Evolutionary conservation across 2,329 filamentous ascomycete species (phyloP).

Genomic region (Camillea tinctor): DNA sequence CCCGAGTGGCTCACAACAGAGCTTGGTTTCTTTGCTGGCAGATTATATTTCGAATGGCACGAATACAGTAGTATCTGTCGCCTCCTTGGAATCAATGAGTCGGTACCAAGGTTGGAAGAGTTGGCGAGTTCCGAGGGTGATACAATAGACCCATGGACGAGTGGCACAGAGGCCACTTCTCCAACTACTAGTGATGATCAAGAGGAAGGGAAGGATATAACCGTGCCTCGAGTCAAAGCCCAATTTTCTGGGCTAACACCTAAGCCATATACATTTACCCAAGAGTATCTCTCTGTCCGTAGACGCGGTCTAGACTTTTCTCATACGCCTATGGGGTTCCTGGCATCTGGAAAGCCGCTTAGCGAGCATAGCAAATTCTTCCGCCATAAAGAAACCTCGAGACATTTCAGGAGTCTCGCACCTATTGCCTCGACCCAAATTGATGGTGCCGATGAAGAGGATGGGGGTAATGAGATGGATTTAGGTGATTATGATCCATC

Average conservation of each 20-base stretch:
- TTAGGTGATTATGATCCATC: constrained; percentile 20
- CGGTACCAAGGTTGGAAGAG: constrained; percentile 12
- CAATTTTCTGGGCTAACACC: constrained; percentile 27
- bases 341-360: constrained; percentile 52
- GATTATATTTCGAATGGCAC: constrained; percentile 56
- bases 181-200: constrained; percentile 2
- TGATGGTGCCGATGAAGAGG: constrained; percentile 11
- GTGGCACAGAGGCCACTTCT: constrained; percentile 4
- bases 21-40: constrained; percentile 58
- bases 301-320: constrained; percentile 58
- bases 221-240: constrained; percentile 1
- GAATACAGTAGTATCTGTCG: constrained; percentile 41
- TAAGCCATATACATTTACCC: constrained; percentile 46
- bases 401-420: constrained; percentile 6
- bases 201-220: background rate
- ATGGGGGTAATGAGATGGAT: constrained; percentile 16
- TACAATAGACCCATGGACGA: constrained; percentile 6
- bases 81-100: constrained; percentile 32
- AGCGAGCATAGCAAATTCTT: constrained; percentile 53
- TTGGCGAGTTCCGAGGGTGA: constrained; percentile 15
- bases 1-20: constrained; percentile 57
- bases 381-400: constrained; percentile 10
- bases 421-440: constrained; percentile 8
- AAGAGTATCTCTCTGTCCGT: constrained; percentile 54
- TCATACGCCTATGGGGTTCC: constrained; percentile 59